Evolutionary conservation across 192 early-diverging fungal genomes (phyloP).

Genomic region (Irineochytrium annulatum): DNA sequence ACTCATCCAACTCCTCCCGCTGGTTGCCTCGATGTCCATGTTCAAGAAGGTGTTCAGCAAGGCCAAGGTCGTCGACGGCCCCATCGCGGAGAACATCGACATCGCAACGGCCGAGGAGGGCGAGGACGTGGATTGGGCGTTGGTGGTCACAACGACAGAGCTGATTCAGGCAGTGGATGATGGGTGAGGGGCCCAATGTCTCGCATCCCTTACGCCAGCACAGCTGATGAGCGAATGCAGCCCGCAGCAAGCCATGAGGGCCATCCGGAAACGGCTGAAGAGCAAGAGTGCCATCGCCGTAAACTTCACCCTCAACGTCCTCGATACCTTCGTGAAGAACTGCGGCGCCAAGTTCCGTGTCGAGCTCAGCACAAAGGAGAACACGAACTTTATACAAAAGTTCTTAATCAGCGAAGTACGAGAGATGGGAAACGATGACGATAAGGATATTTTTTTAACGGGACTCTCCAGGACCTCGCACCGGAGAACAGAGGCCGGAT

Average conservation of each 20-base stretch:
- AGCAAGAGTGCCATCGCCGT: constrained; percentile 8
- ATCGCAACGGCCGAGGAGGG: background rate
- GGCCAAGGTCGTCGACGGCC: background rate
- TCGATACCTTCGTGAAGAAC: constrained; percentile 21
- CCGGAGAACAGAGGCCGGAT: constrained; percentile 18
- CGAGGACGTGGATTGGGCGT: constrained; percentile 11
- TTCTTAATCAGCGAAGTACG: constrained; percentile 15
- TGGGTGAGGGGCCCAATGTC: background rate
- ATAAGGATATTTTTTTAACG: background rate
- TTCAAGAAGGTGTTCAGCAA: background rate
- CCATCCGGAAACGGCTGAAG: background rate
- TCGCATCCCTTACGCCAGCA: background rate
- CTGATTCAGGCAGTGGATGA: constrained; percentile 5
- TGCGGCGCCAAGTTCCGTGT: constrained; percentile 12
- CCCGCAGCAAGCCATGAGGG: background rate
- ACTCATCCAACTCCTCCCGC: background rate
- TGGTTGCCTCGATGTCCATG: background rate
- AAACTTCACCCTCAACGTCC: constrained; percentile 14
- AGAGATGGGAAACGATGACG: background rate
- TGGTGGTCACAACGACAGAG: background rate
- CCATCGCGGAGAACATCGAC: background rate
- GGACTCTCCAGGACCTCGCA: constrained; percentile 8
- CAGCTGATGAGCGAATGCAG: background rate
- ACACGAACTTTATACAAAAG: constrained; percentile 6
- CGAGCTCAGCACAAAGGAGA: constrained; percentile 10